Conservation (phyloP, 73 alveolate genomes). For the Symbiodinium pilosum region DNA sequence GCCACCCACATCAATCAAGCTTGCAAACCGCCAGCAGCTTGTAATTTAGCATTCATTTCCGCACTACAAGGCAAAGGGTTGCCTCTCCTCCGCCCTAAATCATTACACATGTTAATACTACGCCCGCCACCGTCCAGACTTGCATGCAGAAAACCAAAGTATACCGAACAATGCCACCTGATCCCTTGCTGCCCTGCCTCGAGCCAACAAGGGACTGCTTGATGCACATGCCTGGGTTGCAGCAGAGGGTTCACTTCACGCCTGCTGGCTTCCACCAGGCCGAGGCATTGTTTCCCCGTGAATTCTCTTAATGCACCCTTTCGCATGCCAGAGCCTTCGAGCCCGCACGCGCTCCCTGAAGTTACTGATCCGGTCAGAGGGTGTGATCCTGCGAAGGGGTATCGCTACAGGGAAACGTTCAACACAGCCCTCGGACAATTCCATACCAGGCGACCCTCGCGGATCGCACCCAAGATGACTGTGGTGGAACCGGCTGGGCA, state of each 20-base stretch:
- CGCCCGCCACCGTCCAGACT: not conserved
- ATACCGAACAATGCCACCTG: not conserved
- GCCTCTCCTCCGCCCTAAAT: not conserved
- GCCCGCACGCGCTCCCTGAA: not conserved
- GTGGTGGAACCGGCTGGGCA: conserved; percentile 83
- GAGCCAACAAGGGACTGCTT: not conserved
- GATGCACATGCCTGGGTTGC: conserved; percentile 10
- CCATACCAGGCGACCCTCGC: too few relatives aligned
- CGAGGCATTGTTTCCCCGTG: not conserved
- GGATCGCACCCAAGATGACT: conserved; percentile 42
- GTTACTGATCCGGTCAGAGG: not conserved
- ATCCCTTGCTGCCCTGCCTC: not conserved
- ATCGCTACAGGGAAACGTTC: too few relatives aligned
- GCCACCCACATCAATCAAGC: too few relatives aligned
- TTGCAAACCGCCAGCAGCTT: too few relatives aligned
- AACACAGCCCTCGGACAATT: too few relatives aligned
- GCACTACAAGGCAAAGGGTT: too few relatives aligned
- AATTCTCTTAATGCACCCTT: not conserved
- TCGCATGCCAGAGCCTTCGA: not conserved
- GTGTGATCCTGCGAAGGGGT: too few relatives aligned
- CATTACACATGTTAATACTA: not conserved
- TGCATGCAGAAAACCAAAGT: not conserved
- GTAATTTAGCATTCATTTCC: too few relatives aligned
- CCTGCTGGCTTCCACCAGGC: not conserved
- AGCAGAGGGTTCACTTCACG: not conserved